Evolutionary conservation across 164 flowering plant species (phyloP), one percentile per base, ranked within the genome.

Genomic region (Tinospora cordifolia): DNA sequence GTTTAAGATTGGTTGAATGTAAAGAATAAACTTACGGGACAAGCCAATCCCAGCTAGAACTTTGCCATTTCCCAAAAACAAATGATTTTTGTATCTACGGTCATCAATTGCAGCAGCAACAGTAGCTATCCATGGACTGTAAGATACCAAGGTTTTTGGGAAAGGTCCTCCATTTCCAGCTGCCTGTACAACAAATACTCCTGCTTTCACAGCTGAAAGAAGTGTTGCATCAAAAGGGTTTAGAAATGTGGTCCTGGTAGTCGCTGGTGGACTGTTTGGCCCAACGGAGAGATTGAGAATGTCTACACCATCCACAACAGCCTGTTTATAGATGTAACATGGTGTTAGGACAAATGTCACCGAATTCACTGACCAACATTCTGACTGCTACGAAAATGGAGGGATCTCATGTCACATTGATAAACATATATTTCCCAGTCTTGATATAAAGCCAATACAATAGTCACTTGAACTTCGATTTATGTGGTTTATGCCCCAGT

Each of bases 91-190:
- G 81, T 94, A 94, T 81, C 93, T 76, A 10, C 99, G 90, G 47
- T 94, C 99, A 83, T 94, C 97, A 72, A 88, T 80, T 66, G 99
- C 97, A 77, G 99, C 99, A 77, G 93, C 99, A 40, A 94, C 92
- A 79, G 97, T 73, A 76, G 90, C 75, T 83, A 94, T 89, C 99
- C 99, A 94, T 15, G 99, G 99, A 82, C 99, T 92, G 79, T 89
- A 94, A 34, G 99, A 94, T 46, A 92, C 84, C 81, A 94, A 66
- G 24, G 95, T 85, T 80, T 92, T 94, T 3, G 97, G 93, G 73
- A 86, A 94, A 69, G 99, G 99, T 15, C 99, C 99, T 71, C 92
- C 97, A 87, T 94, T 94, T 81, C 99, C 99, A 63, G 87, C 97
- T 54, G 99, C 99, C 80, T 94, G 99, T 21, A 83, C 99, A 75